A percentile compares a stretch with the other conserved stretches of the same genome.
Conservation (phyloP, 2,329 filamentous ascomycete species). For the Hymenoscyphus scutula region DNA sequence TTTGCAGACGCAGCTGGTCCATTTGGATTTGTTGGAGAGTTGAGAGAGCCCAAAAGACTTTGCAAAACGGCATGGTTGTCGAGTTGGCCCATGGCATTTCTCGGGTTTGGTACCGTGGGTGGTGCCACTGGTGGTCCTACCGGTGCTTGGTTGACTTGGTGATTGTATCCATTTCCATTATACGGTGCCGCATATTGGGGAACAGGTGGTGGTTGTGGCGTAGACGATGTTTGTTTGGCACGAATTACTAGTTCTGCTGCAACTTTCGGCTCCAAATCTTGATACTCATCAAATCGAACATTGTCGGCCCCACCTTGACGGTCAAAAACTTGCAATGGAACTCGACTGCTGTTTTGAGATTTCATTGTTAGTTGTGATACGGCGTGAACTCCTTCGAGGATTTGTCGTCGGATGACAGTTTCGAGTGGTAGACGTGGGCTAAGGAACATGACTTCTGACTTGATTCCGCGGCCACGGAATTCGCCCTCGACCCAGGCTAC, state of each 20-base stretch:
- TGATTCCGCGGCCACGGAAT: constrained; percentile 70
- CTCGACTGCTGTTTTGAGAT: constrained; percentile 68
- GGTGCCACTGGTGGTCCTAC: constrained; percentile 35
- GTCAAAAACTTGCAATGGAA: constrained; percentile 83
- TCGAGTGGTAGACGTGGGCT: constrained; percentile 73
- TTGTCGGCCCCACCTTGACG: constrained; percentile 70
- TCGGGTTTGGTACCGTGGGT: constrained; percentile 50
- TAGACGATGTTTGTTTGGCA: constrained; percentile 52
- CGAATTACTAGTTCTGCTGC: constrained; percentile 79
- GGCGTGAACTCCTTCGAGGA: constrained; percentile 83
- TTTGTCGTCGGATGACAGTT: constrained; percentile 78
- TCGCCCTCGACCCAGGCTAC: constrained; percentile 77
- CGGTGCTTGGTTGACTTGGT: constrained; percentile 37
- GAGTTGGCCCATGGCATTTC: constrained; percentile 63
- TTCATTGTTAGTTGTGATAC: constrained; percentile 73
- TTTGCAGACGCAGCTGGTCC: constrained; percentile 35
- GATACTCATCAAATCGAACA: constrained; percentile 83
- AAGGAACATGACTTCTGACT: constrained; percentile 75
- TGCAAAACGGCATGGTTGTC: constrained; percentile 70
- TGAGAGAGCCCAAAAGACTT: constrained; percentile 62
- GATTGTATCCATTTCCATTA: constrained; percentile 40
- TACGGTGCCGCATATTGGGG: constrained; percentile 38
- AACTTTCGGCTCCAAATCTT: constrained; percentile 72
- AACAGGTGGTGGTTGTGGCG: constrained; percentile 34
- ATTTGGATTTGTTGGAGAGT: constrained; percentile 20